phyloP scores from a whole-genome alignment of 148 eudicot genomes.

The Polygonum maritimum region DNA sequence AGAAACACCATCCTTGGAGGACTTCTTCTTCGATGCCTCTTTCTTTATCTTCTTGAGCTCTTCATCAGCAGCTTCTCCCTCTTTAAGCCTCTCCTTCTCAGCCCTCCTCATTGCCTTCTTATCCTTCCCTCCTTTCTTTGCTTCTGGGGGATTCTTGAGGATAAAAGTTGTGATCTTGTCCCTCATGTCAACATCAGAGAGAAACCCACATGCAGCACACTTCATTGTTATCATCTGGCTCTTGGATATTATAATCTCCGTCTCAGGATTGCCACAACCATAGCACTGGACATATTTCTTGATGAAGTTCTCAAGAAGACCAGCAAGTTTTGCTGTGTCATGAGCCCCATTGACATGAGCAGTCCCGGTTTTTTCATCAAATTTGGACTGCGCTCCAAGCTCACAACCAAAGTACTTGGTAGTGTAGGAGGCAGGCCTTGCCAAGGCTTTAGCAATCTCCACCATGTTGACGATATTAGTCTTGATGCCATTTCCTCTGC shows the following conservation, averaged over 20 bases:
- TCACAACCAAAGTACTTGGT: constrained; percentile 78
- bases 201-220: constrained; percentile 74
- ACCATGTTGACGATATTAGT: constrained; percentile 81
- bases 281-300: constrained; percentile 82
- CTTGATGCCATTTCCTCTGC: constrained; percentile 84
- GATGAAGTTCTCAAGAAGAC: constrained; percentile 71
- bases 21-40: constrained; percentile 50
- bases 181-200: constrained; percentile 83
- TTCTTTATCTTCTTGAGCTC: constrained; percentile 55
- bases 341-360: constrained; percentile 73
- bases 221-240: constrained; percentile 57
- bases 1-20: constrained; percentile 36
- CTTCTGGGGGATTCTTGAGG: constrained; percentile 66
- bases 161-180: constrained; percentile 68
- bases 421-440: constrained; percentile 63
- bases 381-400: constrained; percentile 81
- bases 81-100: constrained; percentile 69
- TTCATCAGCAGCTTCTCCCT: constrained; percentile 74
- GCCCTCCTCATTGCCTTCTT: constrained; percentile 73
- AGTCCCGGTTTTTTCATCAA: constrained; percentile 67
- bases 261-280: constrained; percentile 83
- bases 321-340: constrained; percentile 66
- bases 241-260: constrained; percentile 61
- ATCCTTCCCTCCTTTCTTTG: constrained; percentile 53
- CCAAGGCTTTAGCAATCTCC: constrained; percentile 71